Evolutionary conservation across 2,329 filamentous ascomycete genomes (phyloP).

Genomic region (Penicillium sp.): DNA sequence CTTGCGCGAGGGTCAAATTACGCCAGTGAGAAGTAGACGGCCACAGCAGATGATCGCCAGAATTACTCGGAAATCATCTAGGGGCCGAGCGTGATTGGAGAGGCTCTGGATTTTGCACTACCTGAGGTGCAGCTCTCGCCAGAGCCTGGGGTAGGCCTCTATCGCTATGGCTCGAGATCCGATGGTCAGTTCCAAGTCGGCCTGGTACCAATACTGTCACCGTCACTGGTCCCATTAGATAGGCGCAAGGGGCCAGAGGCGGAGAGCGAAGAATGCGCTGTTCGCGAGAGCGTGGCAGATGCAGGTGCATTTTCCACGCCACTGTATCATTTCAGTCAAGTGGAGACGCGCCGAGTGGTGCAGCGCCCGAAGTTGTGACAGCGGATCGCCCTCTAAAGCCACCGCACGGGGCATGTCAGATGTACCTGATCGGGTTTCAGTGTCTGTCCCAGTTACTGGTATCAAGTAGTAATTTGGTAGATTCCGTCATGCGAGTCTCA

Average conservation of each 20-base stretch:
- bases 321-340: constrained; percentile 24
- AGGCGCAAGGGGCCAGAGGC: constrained; percentile 18
- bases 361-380: constrained; percentile 31
- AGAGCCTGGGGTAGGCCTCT: constrained; percentile 8
- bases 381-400: constrained; percentile 30
- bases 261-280: constrained; percentile 24
- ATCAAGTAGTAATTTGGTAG: no score
- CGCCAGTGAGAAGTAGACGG: constrained; percentile 3
- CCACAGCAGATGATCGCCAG: constrained; percentile 16
- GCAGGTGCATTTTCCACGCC: constrained; percentile 22
- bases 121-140: constrained; percentile 11
- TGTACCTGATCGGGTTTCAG: constrained; percentile 25
- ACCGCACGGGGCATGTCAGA: constrained; percentile 16
- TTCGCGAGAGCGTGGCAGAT: constrained; percentile 35
- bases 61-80: constrained; percentile 19
- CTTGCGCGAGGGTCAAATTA: neutral
- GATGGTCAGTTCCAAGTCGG: constrained; percentile 16
- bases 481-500: no score
- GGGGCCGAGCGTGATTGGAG: constrained; percentile 21
- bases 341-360: constrained; percentile 26
- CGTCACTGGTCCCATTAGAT: neutral
- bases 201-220: neutral
- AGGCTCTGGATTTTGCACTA: constrained; percentile 16
- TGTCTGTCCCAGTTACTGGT: no score
- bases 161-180: constrained; percentile 9